These are phyloP conservation scores for Elsinoe fawcettii DNA, from an alignment of 2,329 filamentous ascomycete genomes.

Conservation along the genomic window DNA sequence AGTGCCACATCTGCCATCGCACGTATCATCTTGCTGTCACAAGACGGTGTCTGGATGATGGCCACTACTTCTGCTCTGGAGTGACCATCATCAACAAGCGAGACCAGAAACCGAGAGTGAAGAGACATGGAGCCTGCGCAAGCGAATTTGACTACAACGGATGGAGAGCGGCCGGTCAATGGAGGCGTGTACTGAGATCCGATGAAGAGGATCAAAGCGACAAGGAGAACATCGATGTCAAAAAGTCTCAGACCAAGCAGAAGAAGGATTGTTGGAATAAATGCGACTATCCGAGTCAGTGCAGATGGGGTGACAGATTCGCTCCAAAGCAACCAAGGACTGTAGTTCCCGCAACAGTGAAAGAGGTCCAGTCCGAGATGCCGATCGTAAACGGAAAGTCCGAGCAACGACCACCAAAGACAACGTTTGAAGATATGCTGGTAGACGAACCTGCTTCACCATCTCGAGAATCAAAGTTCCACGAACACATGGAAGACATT, in stretches of 20 bases:
- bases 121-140: constrained; percentile 37
- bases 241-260: not conserved
- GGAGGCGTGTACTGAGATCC: constrained; percentile 31
- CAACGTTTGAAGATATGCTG: constrained; percentile 26
- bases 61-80: constrained; percentile 48
- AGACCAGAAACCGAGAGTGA: constrained; percentile 24
- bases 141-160: constrained; percentile 47
- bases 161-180: constrained; percentile 43
- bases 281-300: constrained; percentile 42
- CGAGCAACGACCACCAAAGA: constrained; percentile 16
- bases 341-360: constrained; percentile 22
- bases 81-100: constrained; percentile 31
- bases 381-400: not conserved
- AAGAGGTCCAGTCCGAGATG: constrained; percentile 12
- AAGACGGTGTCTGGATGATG: constrained; percentile 46
- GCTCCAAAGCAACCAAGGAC: constrained; percentile 18
- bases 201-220: constrained; percentile 20
- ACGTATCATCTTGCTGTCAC: constrained; percentile 44
- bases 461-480: constrained; percentile 1
- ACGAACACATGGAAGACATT: constrained; percentile 2
- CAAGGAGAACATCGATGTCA: constrained; percentile 13
- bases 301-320: constrained; percentile 32
- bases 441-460: constrained; percentile 15
- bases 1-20: constrained; percentile 44
- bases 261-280: constrained; percentile 37